These are phyloP conservation scores for Kurtzmaniella quercitrusa DNA, from an alignment of 1,139 yeast species.

Conservation along the genomic window DNA sequence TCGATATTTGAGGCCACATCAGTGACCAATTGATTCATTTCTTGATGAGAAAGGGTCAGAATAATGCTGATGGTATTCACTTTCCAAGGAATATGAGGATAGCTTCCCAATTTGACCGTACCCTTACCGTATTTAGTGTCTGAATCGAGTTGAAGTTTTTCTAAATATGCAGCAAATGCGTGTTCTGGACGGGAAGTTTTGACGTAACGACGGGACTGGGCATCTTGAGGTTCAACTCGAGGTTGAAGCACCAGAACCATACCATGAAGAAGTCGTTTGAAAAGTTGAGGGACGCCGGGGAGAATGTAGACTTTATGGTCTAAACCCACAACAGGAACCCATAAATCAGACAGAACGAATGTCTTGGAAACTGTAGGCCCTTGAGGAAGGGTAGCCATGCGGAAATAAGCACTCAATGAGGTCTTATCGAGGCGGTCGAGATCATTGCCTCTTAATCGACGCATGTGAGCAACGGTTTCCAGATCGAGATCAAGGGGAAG, in stretches of 20 bases:
- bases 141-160: conserved; percentile 47
- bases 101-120: conserved; percentile 69
- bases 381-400: conserved; percentile 76
- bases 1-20: conserved; percentile 28
- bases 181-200: conserved; percentile 61
- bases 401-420: conserved; percentile 55
- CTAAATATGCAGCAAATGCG: conserved; percentile 61
- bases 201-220: conserved; percentile 49
- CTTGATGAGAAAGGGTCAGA: conserved; percentile 41
- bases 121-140: conserved; percentile 29
- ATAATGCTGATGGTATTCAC: conserved; percentile 69
- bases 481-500: conserved; percentile 50
- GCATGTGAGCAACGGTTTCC: conserved; percentile 61
- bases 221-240: conserved; percentile 19
- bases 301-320: conserved; percentile 60
- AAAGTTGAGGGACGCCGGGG: conserved; percentile 81
- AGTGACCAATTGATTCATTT: conserved; percentile 41
- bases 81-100: conserved; percentile 68
- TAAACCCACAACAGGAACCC: conserved; percentile 82
- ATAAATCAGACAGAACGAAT: conserved; percentile 53
- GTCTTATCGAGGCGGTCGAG: conserved; percentile 34
- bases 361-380: conserved; percentile 45
- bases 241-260: conserved; percentile 23
- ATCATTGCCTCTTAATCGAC: conserved; percentile 39
- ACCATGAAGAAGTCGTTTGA: conserved; percentile 45